Evolutionary conservation across 441 rosid species (phyloP).

Genomic region (Arabidopsis hybrid): DNA sequence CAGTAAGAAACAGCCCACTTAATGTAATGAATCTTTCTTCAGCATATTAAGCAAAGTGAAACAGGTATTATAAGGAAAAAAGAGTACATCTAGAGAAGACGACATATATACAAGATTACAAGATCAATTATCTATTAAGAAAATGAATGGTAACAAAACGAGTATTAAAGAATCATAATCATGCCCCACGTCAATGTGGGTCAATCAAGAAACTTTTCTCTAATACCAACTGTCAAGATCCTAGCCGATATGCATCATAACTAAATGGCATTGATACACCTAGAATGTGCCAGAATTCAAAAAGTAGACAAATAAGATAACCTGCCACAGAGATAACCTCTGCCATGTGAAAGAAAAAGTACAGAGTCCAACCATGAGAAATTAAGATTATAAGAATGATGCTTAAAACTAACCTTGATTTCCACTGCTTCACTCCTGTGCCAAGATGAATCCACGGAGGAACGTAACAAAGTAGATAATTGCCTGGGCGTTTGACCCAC

Average conservation of each 20-base stretch:
- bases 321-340: conserved; percentile 1
- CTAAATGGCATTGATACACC: conserved; percentile 9
- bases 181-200: conserved; percentile 8
- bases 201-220: conserved; percentile 19
- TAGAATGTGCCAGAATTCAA: conserved; percentile 24
- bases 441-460: conserved; percentile 76
- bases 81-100: conserved; percentile 1
- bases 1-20: conserved; percentile 18
- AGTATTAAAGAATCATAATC: conserved; percentile 1
- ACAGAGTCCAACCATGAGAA: conserved; percentile 30
- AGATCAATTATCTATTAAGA: background rate
- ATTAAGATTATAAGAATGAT: conserved; percentile 19
- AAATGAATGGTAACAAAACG: background rate
- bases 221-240: conserved; percentile 13
- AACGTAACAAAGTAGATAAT: conserved; percentile 74
- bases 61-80: conserved; percentile 15
- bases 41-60: conserved; percentile 20
- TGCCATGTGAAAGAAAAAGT: conserved; percentile 7
- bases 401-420: conserved; percentile 69
- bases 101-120: background rate
- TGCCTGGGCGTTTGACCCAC: conserved; percentile 72
- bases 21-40: conserved; percentile 21
- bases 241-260: conserved; percentile 3
- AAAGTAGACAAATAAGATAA: background rate
- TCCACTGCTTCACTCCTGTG: conserved; percentile 80